Base-by-base conservation (phyloP, 345 rosid species). In the Erysimum cheiranthoides region DNA sequence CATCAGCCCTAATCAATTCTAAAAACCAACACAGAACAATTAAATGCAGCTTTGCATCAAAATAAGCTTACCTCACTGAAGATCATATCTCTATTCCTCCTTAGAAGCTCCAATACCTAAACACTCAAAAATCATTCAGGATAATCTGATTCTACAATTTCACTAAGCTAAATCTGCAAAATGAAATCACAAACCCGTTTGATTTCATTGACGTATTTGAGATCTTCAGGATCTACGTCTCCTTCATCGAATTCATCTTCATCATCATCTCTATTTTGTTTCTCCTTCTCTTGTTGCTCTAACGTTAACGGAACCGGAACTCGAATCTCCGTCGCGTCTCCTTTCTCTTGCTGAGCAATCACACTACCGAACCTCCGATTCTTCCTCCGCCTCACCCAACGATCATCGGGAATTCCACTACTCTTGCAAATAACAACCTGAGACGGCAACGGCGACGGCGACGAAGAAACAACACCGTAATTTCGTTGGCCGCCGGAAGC, bases 71-170 rank as follows among this genome's bases (percentile, higher is more conserved):
- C 98, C 89, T 95, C 96, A 74, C 81, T 87, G 81, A 89, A 90
- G 57, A 92, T 71, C 97, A 95, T 95, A 74, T 95, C 99, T 57
- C 97, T 84, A 70, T 95, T 95, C 73, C 87, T 88, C 81, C 80
- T 84, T 3, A 95, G 93, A 58, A 92, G 92, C 82, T 89, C 93
- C 87, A 95, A 74, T 12, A 86, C 93, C 92, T 92, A 87, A 28
- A 35, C 49, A 61, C 5, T 17, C 18, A 3, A 53, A 8, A 42
- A 18, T 10, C 16, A n/a, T 45, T 28, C 60, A 35, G 31, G 3
- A 45, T 0, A 42, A 13, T 54, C 73, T 53, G 11, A 54, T 68
- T 52, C 27, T 13, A 6, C 5, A 40, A 34, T 45, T 28, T n/a
- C 9, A 38, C 38, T 14, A 18, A 49, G 28, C 42, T n/a, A 10